A percentile compares a stretch with the other conserved stretches of the same genome.
phyloP scores from a whole-genome alignment of 1,284 basidiomycete species.

The Lentinus polychrous region DNA sequence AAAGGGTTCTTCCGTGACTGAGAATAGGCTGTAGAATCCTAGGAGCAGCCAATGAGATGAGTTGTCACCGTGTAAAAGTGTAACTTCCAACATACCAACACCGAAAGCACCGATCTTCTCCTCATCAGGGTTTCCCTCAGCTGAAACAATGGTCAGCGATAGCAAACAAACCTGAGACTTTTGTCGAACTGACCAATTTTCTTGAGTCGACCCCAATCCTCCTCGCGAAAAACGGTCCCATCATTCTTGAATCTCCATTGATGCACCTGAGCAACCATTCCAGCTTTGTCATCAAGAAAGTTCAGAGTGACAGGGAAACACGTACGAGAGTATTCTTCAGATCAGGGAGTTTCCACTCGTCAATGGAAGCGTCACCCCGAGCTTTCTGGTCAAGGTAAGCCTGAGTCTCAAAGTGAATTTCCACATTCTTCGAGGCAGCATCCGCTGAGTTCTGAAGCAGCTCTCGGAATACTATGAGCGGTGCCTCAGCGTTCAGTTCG shows the following conservation, averaged over 20 bases:
- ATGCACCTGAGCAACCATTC: constrained; percentile 36
- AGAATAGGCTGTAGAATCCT: constrained; percentile 81
- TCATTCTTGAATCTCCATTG: constrained; percentile 87
- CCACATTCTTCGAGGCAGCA: constrained; percentile 74
- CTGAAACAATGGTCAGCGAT: constrained; percentile 28
- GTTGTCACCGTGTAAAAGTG: background rate
- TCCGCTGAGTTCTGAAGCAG: constrained; percentile 95
- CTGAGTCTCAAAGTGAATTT: constrained; percentile 78
- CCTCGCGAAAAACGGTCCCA: constrained; percentile 72
- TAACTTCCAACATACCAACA: constrained; percentile 47
- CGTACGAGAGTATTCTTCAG: constrained; percentile 49
- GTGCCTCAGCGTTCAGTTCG: background rate
- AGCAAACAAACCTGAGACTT: background rate
- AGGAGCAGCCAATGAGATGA: background rate
- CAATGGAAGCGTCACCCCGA: background rate
- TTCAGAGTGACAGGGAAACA: background rate
- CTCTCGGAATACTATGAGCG: constrained; percentile 72
- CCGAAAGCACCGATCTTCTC: constrained; percentile 86
- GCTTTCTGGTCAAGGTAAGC: constrained; percentile 38
- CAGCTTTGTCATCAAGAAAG: background rate
- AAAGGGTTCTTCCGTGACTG: constrained; percentile 88
- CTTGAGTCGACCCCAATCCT: constrained; percentile 86
- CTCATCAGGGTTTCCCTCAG: constrained; percentile 81
- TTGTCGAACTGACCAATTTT: constrained; percentile 60
- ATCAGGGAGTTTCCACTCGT: constrained; percentile 38